Base-by-base conservation (phyloP, 2,329 filamentous ascomycete species). In the Gnomoniopsis sp. region DNA sequence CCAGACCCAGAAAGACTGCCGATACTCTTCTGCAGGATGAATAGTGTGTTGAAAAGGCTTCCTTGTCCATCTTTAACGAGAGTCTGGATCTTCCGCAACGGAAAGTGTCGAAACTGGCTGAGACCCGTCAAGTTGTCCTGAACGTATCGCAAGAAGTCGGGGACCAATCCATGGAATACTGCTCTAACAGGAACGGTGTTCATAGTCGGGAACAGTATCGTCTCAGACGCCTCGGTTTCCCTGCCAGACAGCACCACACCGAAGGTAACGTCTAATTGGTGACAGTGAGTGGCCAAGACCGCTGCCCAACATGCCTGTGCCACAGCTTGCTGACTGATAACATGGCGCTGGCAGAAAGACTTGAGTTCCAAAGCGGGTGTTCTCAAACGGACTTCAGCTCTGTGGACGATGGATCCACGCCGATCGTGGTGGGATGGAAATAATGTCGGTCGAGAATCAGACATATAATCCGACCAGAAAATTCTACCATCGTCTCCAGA, bases 191-290 rank as follows among this genome's bases (percentile, higher is more conserved):
- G 84, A 0, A 96, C 86, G 0, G 93, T 96, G 68, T 96, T 97
- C 90, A 97, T 96, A 0, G 89, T 91, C 0, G 93, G 93, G 66
- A 96, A 97, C 68, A 93, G 79, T 14, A 93, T 72, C 26, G 83
- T 72, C 47, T 89, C 83, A 0, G 85, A 82, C 17, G 83, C 81
- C 49, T 89, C 87, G 11, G 85, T 86, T 58, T 95, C 90, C n/a
- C 93, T 83, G 17, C 93, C 93, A 0, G 91, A 92, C 14, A 96
- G 77, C 1, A 97, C 88, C 0, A 90, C 84, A 1, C 93, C 93
- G 68, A 95, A 96, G 0, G 86, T 81, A 3, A 96, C 82, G 64
- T 96, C 92, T 0, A 96, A 79, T 0, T 82, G 83, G 3, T 78
- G 74, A 1, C 83, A 78, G 49, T 84, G 79, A 0, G 82, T 80